These are phyloP conservation scores for Xylaria palmicola DNA, from an alignment of 495 filamentous ascomycete genomes.

Conservation along the genomic window DNA sequence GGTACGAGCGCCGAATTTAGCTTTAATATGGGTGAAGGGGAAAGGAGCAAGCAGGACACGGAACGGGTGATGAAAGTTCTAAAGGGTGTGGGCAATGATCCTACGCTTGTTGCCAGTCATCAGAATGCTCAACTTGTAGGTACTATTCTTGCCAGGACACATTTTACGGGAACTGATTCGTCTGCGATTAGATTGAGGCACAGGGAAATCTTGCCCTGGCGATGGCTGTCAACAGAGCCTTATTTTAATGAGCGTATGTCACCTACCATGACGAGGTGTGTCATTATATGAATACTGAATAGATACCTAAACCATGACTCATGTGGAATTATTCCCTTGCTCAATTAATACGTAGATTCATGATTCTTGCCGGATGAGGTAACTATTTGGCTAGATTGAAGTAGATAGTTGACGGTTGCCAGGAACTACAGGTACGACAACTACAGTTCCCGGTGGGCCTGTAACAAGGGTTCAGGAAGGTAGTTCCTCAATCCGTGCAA, in stretches of 20 bases:
- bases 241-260: neutral
- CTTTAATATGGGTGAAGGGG: neutral
- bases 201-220: neutral
- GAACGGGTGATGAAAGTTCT: slow-evolving; percentile 1
- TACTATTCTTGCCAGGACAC: neutral
- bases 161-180: neutral
- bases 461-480: too few relatives aligned
- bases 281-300: too few relatives aligned
- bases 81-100: neutral
- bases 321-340: too few relatives aligned
- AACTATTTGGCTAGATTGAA: too few relatives aligned
- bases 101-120: neutral
- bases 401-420: too few relatives aligned
- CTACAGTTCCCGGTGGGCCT: too few relatives aligned
- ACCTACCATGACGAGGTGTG: neutral
- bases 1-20: neutral
- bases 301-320: too few relatives aligned
- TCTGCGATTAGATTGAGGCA: neutral
- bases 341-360: too few relatives aligned
- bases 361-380: too few relatives aligned
- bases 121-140: slow-evolving; percentile 5
- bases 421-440: too few relatives aligned
- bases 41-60: neutral
- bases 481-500: too few relatives aligned
- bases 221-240: neutral